Conservation (phyloP, 768 basidiomycete species). For the Tulasnella sp. region DNA sequence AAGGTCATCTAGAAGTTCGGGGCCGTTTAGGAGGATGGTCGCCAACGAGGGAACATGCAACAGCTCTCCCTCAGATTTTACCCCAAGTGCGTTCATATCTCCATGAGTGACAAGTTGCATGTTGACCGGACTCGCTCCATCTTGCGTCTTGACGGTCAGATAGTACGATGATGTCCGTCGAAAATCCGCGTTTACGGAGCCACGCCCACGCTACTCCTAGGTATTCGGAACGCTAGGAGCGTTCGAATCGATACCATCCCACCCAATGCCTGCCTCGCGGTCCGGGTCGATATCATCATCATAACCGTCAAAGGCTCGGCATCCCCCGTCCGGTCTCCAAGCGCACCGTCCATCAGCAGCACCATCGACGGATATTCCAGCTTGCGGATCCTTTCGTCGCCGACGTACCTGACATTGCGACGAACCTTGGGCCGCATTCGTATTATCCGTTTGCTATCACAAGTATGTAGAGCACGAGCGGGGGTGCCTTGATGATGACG, state of each 20-base stretch:
- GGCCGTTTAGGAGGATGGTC: slow-evolving; percentile 1
- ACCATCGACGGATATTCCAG: too few relatives aligned
- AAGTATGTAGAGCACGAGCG: too few relatives aligned
- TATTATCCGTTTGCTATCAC: neutral
- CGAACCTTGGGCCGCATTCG: neutral
- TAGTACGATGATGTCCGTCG: neutral
- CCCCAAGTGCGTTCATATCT: neutral
- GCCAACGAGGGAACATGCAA: neutral
- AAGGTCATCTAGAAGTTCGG: neutral
- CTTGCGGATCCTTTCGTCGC: too few relatives aligned
- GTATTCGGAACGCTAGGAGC: neutral
- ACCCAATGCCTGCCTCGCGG: neutral
- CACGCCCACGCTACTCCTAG: neutral
- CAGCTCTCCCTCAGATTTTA: neutral
- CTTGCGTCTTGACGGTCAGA: neutral
- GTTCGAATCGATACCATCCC: neutral
- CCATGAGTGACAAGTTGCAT: neutral
- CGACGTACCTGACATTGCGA: too few relatives aligned
- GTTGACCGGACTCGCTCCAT: neutral
- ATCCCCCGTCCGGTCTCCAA: neutral
- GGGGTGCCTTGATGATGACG: too few relatives aligned
- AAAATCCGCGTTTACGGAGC: slow-evolving; percentile 16
- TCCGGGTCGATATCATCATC: neutral
- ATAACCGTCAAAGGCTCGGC: neutral
- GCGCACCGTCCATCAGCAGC: neutral